Conservation (phyloP, 768 basidiomycete genomes). For the Candolleomyces aberdarensis region DNA sequence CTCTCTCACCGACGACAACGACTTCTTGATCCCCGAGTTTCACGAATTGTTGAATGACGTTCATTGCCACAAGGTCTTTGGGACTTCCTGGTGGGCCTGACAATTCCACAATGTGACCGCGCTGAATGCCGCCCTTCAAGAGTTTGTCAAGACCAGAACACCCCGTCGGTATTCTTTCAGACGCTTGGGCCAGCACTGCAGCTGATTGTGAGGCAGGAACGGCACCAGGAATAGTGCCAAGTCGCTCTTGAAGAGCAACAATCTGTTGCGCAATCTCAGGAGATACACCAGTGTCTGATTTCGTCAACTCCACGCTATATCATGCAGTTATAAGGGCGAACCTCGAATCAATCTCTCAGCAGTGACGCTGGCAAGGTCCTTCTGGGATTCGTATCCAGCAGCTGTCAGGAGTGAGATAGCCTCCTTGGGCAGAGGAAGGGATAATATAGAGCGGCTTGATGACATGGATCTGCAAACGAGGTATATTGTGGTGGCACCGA, state of each 20-base stretch:
- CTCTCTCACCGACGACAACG: slow-evolving; percentile 58
- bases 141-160: slow-evolving; percentile 54
- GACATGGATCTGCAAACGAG: slow-evolving; percentile 69
- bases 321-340: slow-evolving; percentile 16
- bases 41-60: slow-evolving; percentile 47
- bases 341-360: slow-evolving; percentile 51
- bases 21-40: slow-evolving; percentile 49
- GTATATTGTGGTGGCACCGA: slow-evolving; percentile 56
- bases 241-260: slow-evolving; percentile 37
- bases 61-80: slow-evolving; percentile 54
- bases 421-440: slow-evolving; percentile 43
- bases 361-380: slow-evolving; percentile 45
- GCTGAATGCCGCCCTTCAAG: slow-evolving; percentile 59
- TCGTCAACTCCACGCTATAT: not conserved
- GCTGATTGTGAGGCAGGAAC: slow-evolving; percentile 54
- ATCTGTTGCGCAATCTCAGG: slow-evolving; percentile 44
- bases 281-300: slow-evolving; percentile 49
- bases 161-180: slow-evolving; percentile 34
- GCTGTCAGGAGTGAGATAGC: slow-evolving; percentile 44
- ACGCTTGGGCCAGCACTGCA: slow-evolving; percentile 33
- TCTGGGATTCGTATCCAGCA: slow-evolving; percentile 56
- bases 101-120: slow-evolving; percentile 65
- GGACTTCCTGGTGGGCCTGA: slow-evolving; percentile 74
- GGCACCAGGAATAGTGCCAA: slow-evolving; percentile 19
- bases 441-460: slow-evolving; percentile 40